phyloP scores from a whole-genome alignment of 2,329 filamentous ascomycete genomes.

The Ceratocystis colombiana region DNA sequence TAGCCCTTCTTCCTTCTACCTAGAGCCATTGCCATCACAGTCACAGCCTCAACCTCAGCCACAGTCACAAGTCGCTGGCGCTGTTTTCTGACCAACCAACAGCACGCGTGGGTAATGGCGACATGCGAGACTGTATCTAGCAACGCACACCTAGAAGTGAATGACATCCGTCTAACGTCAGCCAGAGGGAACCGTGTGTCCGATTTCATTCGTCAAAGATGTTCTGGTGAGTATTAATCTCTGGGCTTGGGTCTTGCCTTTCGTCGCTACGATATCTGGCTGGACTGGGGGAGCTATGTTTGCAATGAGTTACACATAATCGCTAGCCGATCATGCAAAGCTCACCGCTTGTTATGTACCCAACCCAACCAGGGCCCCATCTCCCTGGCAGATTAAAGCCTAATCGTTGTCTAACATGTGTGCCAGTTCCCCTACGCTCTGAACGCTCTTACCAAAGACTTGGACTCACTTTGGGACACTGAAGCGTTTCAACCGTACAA shows the following conservation, averaged over 20 bases:
- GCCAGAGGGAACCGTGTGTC: constrained; percentile 70
- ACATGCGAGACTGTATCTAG: no score
- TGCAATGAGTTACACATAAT: background rate
- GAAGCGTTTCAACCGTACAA: constrained; percentile 56
- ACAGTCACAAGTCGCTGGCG: background rate
- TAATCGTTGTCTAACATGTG: background rate
- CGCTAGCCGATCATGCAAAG: background rate
- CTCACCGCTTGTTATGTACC: constrained; percentile 1
- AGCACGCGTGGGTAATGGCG: no score
- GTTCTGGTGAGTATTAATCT: constrained; percentile 54
- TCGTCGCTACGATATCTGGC: background rate
- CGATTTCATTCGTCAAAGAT: constrained; percentile 76
- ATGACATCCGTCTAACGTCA: background rate
- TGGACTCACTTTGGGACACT: constrained; percentile 57
- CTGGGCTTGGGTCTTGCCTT: background rate
- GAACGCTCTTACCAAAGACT: constrained; percentile 51
- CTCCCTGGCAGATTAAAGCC: background rate
- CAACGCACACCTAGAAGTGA: constrained; percentile 3
- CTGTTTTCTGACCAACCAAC: no score
- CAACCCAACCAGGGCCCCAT: constrained; percentile 5
- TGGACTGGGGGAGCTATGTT: background rate
- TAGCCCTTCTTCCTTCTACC: constrained; percentile 1
- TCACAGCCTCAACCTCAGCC: background rate
- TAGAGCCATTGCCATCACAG: background rate
- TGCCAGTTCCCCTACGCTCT: constrained; percentile 70